Base-by-base conservation (phyloP, 495 filamentous ascomycete genomes). In the Penicillium cosmopolitanum region DNA sequence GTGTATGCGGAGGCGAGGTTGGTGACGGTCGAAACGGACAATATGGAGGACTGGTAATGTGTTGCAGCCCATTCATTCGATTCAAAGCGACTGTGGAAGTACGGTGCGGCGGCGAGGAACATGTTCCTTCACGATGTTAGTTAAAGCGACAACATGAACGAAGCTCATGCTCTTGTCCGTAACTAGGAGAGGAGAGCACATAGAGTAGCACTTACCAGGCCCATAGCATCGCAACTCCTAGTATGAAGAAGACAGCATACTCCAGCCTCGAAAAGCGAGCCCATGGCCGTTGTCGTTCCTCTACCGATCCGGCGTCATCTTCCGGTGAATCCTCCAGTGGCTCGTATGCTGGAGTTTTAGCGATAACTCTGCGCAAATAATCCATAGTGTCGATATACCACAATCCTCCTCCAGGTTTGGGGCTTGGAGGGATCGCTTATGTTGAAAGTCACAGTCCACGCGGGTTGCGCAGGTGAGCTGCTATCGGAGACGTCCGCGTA, bases 161-260 rank as follows among this genome's bases (percentile, higher is more conserved):
- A 5, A n/a, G 42, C n/a, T 19, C 42, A 46, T 16, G 42, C 42
- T 16, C 36, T 10, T 38, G 12, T 12, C 11, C 11, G 12, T 31
- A 6, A 6, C 6, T 8, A 31, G 8, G 28, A 31, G 28, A 31
- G 10, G 11, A 40, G 36, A 40, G 11, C 11, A 16, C 42, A 18
- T 5, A 12, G 31, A 34, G 21, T 35, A 23, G 10, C 23, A 70
- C 87, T 67, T 86, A 97, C 93, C 93, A 97, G 35, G 93, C 91
- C 93, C 93, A 97, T 57, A 97, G 82, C 96, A 97, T 97, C 19
- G 93, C 88, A 16, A 96, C 79, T 48, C 95, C 95, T 19, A 97
- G 81, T n/a, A 96, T 73, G 55, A 88, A 74, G 71, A 97, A 99
- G 54, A 97, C 83, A 51, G 71, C 75, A 77, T 99, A 99, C 68